Evolutionary conservation across 176 grass and related monocot species (phyloP).

Genomic region (Bothriochloa decipiens): DNA sequence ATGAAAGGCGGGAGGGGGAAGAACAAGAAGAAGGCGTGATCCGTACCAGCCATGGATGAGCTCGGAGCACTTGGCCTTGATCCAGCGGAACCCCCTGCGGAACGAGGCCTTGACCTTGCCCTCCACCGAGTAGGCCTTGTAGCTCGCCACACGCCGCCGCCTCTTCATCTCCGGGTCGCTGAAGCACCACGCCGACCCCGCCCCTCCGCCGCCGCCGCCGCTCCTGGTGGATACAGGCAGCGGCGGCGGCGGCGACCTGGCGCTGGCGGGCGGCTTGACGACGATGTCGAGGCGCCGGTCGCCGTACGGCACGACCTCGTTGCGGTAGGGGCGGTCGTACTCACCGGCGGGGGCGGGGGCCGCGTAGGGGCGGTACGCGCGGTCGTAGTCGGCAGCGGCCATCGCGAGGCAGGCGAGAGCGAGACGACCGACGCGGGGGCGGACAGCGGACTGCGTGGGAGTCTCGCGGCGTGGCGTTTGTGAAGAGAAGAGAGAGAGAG

Average conservation of each 20-base stretch:
- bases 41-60: slow-evolving; percentile 81
- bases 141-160: slow-evolving; percentile 83
- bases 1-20: background rate
- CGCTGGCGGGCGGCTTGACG: slow-evolving; percentile 46
- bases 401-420: slow-evolving; percentile 44
- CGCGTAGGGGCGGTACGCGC: slow-evolving; percentile 52
- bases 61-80: slow-evolving; percentile 91
- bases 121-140: slow-evolving; percentile 96
- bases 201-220: slow-evolving; percentile 2
- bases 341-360: slow-evolving; percentile 27
- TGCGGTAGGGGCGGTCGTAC: slow-evolving; percentile 51
- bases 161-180: slow-evolving; percentile 91
- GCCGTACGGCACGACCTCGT: slow-evolving; percentile 61
- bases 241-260: slow-evolving; percentile 41
- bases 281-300: slow-evolving; percentile 57
- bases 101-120: slow-evolving; percentile 87
- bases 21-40: background rate
- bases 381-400: slow-evolving; percentile 69
- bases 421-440: background rate
- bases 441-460: background rate
- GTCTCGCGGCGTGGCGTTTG: background rate
- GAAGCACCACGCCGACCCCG: slow-evolving; percentile 76
- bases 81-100: slow-evolving; percentile 90
- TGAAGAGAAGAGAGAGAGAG: background rate
- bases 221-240: slow-evolving; percentile 39